A percentile compares a stretch with the other conserved stretches of the same genome.
Evolutionary conservation across 2,329 filamentous ascomycete species (phyloP).

Genomic region (Cordyceps tenuipes): DNA sequence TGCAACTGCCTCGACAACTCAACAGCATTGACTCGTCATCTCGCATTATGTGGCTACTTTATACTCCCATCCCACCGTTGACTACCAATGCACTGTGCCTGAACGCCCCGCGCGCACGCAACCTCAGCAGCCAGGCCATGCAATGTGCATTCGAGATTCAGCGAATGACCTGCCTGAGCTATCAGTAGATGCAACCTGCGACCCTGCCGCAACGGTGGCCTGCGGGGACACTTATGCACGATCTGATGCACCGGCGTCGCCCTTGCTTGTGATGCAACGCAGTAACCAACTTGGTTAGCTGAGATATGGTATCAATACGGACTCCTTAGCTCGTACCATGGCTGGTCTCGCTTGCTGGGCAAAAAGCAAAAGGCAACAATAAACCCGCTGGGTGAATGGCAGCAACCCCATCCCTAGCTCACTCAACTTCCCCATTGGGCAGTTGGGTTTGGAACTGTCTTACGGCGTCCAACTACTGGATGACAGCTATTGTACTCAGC

Average conservation of each 20-base stretch:
- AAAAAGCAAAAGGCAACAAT: background rate
- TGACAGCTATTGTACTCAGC: background rate
- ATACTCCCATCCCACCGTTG: too few species aligned
- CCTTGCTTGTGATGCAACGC: background rate
- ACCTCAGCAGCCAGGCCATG: background rate
- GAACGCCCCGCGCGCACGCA: background rate
- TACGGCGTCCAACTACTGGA: background rate
- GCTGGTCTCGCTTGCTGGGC: background rate
- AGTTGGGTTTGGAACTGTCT: background rate
- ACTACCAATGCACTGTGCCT: background rate
- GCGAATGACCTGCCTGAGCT: background rate
- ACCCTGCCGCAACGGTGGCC: background rate
- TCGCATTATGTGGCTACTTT: background rate
- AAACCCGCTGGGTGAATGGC: too few species aligned
- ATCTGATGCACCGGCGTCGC: constrained; percentile 7
- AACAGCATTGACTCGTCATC: background rate
- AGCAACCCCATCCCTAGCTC: background rate
- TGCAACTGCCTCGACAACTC: background rate
- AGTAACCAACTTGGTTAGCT: background rate
- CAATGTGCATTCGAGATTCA: background rate
- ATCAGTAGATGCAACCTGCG: background rate
- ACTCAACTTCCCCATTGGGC: background rate
- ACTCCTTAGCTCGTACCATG: background rate
- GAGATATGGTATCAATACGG: background rate
- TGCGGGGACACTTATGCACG: constrained; percentile 5